phyloP scores from a whole-genome alignment of 2,329 filamentous ascomycete genomes.

The Pseudogymnoascus sp. region DNA sequence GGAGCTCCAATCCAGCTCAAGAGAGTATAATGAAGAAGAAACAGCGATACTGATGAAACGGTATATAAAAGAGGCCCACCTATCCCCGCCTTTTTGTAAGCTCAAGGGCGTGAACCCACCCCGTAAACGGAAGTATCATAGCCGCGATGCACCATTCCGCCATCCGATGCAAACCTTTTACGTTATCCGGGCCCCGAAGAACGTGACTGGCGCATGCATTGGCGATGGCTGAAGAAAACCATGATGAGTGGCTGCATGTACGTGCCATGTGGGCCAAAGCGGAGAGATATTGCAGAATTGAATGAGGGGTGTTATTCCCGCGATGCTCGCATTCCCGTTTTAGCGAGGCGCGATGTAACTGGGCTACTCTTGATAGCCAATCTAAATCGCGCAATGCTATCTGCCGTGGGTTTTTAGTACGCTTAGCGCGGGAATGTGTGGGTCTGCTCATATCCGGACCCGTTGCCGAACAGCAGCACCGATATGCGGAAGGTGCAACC shows the following conservation, averaged over 20 bases:
- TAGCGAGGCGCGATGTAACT: background rate
- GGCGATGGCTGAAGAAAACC: background rate
- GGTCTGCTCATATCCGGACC: background rate
- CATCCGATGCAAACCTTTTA: conserved; percentile 1
- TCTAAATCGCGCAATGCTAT: background rate
- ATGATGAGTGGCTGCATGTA: background rate
- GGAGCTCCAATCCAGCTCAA: background rate
- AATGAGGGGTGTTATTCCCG: background rate
- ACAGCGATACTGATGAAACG: background rate
- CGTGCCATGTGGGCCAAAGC: background rate
- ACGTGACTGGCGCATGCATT: background rate
- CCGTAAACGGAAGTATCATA: background rate
- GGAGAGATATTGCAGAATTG: background rate
- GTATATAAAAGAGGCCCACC: background rate
- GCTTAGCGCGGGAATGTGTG: background rate
- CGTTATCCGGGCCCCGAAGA: background rate
- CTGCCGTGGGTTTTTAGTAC: background rate
- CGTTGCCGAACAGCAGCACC: background rate
- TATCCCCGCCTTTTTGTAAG: background rate
- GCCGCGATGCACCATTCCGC: background rate
- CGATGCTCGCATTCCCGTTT: background rate
- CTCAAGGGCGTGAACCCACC: background rate
- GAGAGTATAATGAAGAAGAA: background rate
- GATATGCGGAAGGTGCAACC: background rate
- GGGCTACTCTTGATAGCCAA: background rate